These are phyloP conservation scores for Daldinia sp. DNA, from an alignment of 2,329 filamentous ascomycete genomes.

Conservation along the genomic window DNA sequence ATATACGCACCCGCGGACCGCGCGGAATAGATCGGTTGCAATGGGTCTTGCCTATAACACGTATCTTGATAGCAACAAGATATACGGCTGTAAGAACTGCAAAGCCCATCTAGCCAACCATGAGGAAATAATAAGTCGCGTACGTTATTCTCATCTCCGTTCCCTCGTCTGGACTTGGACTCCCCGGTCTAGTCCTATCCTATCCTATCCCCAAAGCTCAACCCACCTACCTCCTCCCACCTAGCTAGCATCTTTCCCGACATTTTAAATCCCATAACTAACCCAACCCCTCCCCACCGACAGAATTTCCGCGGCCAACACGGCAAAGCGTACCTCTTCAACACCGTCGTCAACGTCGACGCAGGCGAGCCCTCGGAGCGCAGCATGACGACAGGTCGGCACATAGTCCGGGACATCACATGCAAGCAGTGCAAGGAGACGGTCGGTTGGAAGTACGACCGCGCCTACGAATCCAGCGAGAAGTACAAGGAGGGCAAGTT, in stretches of 20 bases:
- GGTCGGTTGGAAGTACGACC: slow-evolving; percentile 99
- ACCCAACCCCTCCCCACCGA: neutral
- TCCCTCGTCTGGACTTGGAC: slow-evolving; percentile 6
- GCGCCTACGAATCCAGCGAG: slow-evolving; percentile 88
- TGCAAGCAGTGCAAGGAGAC: slow-evolving; percentile 92
- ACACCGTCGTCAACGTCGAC: slow-evolving; percentile 89
- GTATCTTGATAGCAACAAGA: slow-evolving; percentile 85
- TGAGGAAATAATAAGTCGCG: slow-evolving; percentile 93
- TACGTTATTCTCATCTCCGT: slow-evolving; percentile 49
- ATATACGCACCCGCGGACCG: slow-evolving; percentile 1
- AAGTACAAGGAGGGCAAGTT: slow-evolving; percentile 99
- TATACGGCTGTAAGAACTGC: slow-evolving; percentile 93
- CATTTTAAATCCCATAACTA: neutral
- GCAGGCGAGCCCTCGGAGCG: slow-evolving; percentile 87
- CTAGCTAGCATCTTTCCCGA: neutral
- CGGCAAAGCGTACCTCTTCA: slow-evolving; percentile 97
- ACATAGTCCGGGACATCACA: slow-evolving; percentile 91
- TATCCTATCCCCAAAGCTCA: too few species aligned
- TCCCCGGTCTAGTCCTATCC: neutral
- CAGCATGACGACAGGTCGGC: slow-evolving; percentile 96
- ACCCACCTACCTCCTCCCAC: slow-evolving; percentile 3
- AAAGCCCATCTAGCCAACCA: slow-evolving; percentile 95
- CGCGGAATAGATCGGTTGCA: slow-evolving; percentile 33
- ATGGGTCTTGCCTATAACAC: slow-evolving; percentile 95
- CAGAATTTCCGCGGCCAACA: slow-evolving; percentile 99